phyloP scores from a whole-genome alignment of 2,329 filamentous ascomycete species.

The Akanthomyces uredinophilus region DNA sequence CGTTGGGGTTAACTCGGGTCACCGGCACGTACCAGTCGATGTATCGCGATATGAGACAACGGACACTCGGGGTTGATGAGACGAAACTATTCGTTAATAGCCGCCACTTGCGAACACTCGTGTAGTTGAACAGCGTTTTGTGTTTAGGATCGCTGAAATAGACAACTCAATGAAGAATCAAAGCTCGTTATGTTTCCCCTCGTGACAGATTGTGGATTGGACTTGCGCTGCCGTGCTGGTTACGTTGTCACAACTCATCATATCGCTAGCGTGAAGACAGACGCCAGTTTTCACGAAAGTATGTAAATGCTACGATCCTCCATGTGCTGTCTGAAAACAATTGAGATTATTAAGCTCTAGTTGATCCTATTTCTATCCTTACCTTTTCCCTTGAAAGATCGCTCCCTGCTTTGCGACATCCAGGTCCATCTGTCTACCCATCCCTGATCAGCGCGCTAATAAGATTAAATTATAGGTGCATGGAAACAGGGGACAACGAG shows the following conservation, averaged over 20 bases:
- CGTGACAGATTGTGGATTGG: not conserved
- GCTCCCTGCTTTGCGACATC: not conserved
- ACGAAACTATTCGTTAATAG: conserved; percentile 10
- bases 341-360: not conserved
- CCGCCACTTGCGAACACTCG: not conserved
- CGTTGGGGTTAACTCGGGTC: conserved; percentile 38
- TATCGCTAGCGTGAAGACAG: no score
- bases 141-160: conserved; percentile 12
- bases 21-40: conserved; percentile 35
- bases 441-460: not conserved
- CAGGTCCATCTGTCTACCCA: not conserved
- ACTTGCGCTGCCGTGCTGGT: not conserved
- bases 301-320: not conserved
- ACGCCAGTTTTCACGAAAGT: not conserved
- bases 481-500: not conserved
- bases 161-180: conserved; percentile 19
- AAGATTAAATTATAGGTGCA: not conserved
- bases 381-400: not conserved
- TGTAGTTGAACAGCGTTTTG: not conserved
- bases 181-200: conserved; percentile 16
- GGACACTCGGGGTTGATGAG: conserved; percentile 16
- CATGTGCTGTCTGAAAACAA: not conserved
- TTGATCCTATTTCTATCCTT: not conserved
- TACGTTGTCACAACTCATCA: not conserved
- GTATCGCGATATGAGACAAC: conserved; percentile 29